Evolutionary conservation across 2,329 filamentous ascomycete genomes (phyloP).

Genomic region (Fusarium sp.): DNA sequence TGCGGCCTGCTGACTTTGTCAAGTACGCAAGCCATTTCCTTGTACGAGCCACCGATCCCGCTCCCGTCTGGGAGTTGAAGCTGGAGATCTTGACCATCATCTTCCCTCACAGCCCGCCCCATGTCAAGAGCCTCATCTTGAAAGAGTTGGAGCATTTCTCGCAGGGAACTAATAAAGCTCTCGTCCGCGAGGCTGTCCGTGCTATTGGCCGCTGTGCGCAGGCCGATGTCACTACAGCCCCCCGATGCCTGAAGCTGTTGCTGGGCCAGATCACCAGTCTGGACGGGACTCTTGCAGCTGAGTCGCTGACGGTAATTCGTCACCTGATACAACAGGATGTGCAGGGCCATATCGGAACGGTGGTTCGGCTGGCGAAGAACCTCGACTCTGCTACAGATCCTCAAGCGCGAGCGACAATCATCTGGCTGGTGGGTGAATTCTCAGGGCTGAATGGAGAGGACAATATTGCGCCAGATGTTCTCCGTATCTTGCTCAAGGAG

Average conservation of each 20-base stretch:
- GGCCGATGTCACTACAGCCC: constrained; percentile 75
- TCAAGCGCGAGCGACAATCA: constrained; percentile 90
- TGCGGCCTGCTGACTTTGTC: constrained; percentile 82
- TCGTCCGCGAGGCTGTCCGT: constrained; percentile 89
- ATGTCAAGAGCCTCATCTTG: constrained; percentile 86
- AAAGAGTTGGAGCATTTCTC: constrained; percentile 96
- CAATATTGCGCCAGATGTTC: constrained; percentile 92
- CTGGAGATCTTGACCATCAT: constrained; percentile 91
- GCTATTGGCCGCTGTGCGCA: constrained; percentile 96
- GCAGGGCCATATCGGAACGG: constrained; percentile 82
- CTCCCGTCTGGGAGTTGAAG: constrained; percentile 90
- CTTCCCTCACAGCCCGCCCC: constrained; percentile 82
- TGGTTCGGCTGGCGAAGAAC: constrained; percentile 89
- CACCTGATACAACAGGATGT: constrained; percentile 96
- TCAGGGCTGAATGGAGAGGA: constrained; percentile 82
- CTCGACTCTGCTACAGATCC: constrained; percentile 89
- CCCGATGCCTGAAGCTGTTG: constrained; percentile 84
- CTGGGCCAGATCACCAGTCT: constrained; percentile 89
- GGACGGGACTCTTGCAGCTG: constrained; percentile 88
- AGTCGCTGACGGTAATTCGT: constrained; percentile 93
- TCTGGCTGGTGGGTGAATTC: constrained; percentile 98
- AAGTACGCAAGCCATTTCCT: constrained; percentile 92
- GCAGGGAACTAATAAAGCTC: constrained; percentile 75
- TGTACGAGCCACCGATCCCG: constrained; percentile 81
- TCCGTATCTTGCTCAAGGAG: constrained; percentile 86